Evolutionary conservation across 768 basidiomycete genomes (phyloP).

Genomic region (Mycena venus): DNA sequence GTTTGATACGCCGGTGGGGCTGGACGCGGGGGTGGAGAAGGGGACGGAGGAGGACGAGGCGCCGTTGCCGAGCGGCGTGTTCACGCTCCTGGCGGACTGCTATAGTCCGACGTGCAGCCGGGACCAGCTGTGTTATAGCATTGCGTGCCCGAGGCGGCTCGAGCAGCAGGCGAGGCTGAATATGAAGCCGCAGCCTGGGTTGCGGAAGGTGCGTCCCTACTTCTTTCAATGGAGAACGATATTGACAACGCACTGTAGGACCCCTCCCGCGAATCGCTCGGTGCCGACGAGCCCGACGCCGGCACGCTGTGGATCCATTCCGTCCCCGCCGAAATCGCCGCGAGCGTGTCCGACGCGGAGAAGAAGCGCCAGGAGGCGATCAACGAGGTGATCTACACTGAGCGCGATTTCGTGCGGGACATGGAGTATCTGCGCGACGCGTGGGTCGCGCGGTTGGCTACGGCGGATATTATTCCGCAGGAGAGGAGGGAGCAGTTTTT

Average conservation of each 20-base stretch:
- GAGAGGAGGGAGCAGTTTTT: slow-evolving; percentile 87
- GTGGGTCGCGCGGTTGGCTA: slow-evolving; percentile 91
- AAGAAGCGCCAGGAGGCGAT: slow-evolving; percentile 98
- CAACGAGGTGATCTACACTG: slow-evolving; percentile 95
- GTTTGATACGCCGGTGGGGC: slow-evolving; percentile 25
- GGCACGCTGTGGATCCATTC: slow-evolving; percentile 97
- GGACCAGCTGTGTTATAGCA: slow-evolving; percentile 96
- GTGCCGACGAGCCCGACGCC: slow-evolving; percentile 41
- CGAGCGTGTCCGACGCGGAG: slow-evolving; percentile 92
- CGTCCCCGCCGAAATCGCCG: slow-evolving; percentile 93
- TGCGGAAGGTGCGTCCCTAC: slow-evolving; percentile 65
- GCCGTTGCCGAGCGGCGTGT: slow-evolving; percentile 91
- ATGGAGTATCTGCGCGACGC: slow-evolving; percentile 98
- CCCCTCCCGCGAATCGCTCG: slow-evolving; percentile 29
- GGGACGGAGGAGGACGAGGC: slow-evolving; percentile 64
- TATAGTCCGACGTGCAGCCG: slow-evolving; percentile 97
- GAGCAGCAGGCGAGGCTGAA: slow-evolving; percentile 96
- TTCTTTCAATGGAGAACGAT: neutral
- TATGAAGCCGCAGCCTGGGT: slow-evolving; percentile 92
- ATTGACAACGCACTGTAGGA: slow-evolving; percentile 7
- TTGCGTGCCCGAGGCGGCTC: slow-evolving; percentile 92
- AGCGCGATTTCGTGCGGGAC: slow-evolving; percentile 97
- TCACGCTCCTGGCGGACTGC: slow-evolving; percentile 96
- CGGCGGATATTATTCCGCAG: slow-evolving; percentile 80
- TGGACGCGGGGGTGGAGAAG: slow-evolving; percentile 45